Base-by-base conservation (phyloP, 306 rosid genomes). In the Hippophae gyantsensis region DNA sequence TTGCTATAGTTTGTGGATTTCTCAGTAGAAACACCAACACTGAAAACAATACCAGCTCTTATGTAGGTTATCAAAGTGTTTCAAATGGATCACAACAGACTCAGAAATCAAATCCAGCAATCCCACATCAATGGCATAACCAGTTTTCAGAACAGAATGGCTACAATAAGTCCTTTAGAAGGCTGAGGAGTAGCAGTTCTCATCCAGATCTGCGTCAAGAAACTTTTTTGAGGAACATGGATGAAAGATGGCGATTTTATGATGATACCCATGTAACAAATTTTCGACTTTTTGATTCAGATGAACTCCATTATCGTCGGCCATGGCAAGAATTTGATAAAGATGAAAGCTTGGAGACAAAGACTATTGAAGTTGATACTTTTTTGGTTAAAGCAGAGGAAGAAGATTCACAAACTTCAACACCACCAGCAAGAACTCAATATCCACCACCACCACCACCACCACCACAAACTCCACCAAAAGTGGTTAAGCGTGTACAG, bases 131-230 rank as follows among this genome's bases (percentile, higher is more conserved):
- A 10, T 89, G 96, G 87, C 74, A 71, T 61, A 81, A 50, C 40
- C 65, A 75, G 57, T 67, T 72, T 62, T 57, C 85, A 10, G 92
- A 87, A 79, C 77, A 69, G 50, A 70, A 68, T 13, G 13, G 26
- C 27, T 65, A 65, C 27, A 67, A 2, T 61, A 32, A 32, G 42
- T 47, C 32, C 13, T 60, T 9, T 13, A 61, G 59, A 45, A 74
- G 88, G 60, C 27, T 87, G 74, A 87, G 85, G 61, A 87, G 84
- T 63, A 69, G 90, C 70, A 85, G 80, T 49, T 92, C 98, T 12
- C 78, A 92, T 74, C 98, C 98, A 0, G 93, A 92, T 87, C 89
- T 92, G 46, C 79, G 95, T 10, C 94, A 76, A 71, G 95, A 85
- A 13, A 72, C 84, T 59, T 51, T 74, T 1, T 73, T 81, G 84